phyloP scores from a whole-genome alignment of 2,329 filamentous ascomycete genomes.

The Corinectria fuckeliana region DNA sequence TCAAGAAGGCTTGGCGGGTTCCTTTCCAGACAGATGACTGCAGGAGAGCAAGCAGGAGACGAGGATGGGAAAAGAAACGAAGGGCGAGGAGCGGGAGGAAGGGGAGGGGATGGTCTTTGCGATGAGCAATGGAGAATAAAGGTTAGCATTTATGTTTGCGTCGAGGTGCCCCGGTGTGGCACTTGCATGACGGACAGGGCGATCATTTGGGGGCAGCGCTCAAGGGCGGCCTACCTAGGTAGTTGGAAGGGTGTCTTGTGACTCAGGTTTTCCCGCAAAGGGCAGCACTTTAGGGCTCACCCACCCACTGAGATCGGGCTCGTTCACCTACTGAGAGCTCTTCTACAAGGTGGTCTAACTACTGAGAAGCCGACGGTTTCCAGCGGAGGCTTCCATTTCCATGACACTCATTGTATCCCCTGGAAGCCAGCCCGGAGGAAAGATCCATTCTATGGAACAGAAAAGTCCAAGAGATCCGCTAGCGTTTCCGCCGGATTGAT shows the following conservation, averaged over 20 bases:
- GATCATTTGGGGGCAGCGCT: background rate
- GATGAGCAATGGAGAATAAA: too few species aligned
- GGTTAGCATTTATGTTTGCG: slow-evolving; percentile 3
- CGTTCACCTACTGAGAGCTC: too few species aligned
- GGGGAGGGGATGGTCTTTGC: background rate
- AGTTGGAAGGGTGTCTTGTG: too few species aligned
- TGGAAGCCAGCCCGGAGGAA: background rate
- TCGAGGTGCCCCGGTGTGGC: background rate
- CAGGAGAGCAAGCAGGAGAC: background rate
- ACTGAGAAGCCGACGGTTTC: too few species aligned
- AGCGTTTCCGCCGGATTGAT: background rate
- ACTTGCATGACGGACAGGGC: background rate
- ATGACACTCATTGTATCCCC: background rate
- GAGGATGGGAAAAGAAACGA: background rate
- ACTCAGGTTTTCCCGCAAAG: slow-evolving; percentile 15
- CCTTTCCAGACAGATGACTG: background rate
- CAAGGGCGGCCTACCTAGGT: too few species aligned
- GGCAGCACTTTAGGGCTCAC: background rate
- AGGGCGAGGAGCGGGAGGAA: background rate
- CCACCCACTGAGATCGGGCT: background rate
- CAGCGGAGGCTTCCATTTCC: background rate
- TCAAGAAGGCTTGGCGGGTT: background rate
- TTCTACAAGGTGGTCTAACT: too few species aligned
- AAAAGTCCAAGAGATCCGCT: background rate
- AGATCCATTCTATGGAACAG: too few species aligned